Base-by-base conservation (phyloP, 1,284 basidiomycete genomes). In the Marasmius sp. region DNA sequence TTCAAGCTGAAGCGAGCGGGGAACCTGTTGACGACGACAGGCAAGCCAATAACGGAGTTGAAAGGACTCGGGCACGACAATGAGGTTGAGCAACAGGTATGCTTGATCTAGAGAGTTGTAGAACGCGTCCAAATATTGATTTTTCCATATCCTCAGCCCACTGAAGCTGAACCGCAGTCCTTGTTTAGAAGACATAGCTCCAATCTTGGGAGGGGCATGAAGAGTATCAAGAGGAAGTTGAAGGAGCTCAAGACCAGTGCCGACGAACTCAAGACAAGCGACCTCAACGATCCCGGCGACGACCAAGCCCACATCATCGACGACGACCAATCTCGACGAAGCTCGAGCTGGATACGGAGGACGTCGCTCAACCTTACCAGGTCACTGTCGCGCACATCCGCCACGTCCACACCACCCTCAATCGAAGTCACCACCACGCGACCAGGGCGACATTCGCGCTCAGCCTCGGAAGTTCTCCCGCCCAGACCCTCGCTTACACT, bases 211-310 rank as follows among this genome's bases (percentile, higher is more conserved):
- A 47, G 45, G 14, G 16, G 45, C 20, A 47, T 47, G 45, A 58
- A 55, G 41, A 58, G 39, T 53, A 58, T 61, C 41, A 48, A 47
- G 38, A 51, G 57, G 22, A 61, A 12, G 33, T 38, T 61, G 1
- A 57, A 58, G 41, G 39, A 18, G 16, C 37, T 50, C 41, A 43
- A 43, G 41, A 43, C 11, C n/a, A 6, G 41, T 43, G 14, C 6
- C 16, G 45, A 20, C 16, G 45, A 47, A 6, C 8, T 20, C n/a
- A 47, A 16, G 16, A 18, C 1, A 6, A n/a, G 34, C 47, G 9
- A 36, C 20, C 6, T 50, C 43, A 20, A 52, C 47, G 56, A 51
- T 34, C 16, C 54, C 49, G 27, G 48, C 55, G 3, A 57, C 12
- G 14, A 58, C 56, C 39, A 45, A 34, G 39, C 50, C 39, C 6